Conservation (phyloP, 805 yeast species). For the Schizosaccharomyces lindneri region DNA sequence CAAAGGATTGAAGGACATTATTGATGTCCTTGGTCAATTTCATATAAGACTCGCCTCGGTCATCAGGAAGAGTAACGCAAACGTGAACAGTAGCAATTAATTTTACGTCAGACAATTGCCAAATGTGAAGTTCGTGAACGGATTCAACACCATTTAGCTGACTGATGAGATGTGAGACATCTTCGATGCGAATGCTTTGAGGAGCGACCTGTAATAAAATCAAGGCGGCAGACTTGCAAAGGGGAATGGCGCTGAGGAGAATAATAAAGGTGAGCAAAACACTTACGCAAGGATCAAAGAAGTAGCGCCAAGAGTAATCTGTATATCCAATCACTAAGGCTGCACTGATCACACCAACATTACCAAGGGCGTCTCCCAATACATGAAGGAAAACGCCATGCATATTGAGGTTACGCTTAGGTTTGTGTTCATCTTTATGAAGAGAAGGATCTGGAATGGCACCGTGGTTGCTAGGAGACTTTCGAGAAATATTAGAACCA, state of each 20-base stretch:
- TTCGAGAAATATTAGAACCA: constrained; percentile 4
- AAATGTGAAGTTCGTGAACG: constrained; percentile 84
- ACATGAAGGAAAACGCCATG: constrained; percentile 92
- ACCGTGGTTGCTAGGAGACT: constrained; percentile 7
- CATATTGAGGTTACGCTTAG: constrained; percentile 36
- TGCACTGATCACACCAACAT: constrained; percentile 71
- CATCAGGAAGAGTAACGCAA: constrained; percentile 28
- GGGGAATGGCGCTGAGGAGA: constrained; percentile 73
- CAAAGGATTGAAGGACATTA: constrained; percentile 53
- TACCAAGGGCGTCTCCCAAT: constrained; percentile 86
- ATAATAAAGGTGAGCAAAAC: constrained; percentile 67
- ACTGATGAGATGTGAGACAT: constrained; percentile 42
- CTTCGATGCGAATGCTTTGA: constrained; percentile 48
- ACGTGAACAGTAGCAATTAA: constrained; percentile 77
- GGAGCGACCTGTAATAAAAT: constrained; percentile 87
- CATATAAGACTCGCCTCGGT: constrained; percentile 27
- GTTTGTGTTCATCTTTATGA: neutral
- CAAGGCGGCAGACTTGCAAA: constrained; percentile 65
- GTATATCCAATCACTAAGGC: constrained; percentile 90
- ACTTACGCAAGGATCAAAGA: constrained; percentile 69
- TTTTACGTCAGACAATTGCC: constrained; percentile 79
- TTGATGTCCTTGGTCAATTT: constrained; percentile 53
- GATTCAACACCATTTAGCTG: constrained; percentile 50
- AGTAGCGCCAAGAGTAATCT: constrained; percentile 63
- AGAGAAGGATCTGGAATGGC: neutral